Base-by-base conservation (phyloP, 1,139 yeast genomes). In the Yamadazyma spencermartinsiae region DNA sequence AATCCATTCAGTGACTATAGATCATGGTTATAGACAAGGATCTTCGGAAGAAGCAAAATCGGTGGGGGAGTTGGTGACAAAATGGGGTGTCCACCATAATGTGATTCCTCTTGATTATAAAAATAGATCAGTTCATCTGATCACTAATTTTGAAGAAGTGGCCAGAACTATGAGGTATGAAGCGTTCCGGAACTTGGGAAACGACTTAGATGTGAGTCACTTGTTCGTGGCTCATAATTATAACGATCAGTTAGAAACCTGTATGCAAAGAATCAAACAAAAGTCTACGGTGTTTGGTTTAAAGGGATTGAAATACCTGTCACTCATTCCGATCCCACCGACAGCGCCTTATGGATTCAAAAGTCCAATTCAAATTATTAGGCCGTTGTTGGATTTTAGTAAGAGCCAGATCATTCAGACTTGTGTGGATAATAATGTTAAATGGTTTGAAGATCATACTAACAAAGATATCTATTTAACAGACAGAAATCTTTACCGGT, bases 241-340 rank as follows among this genome's bases (percentile, higher is more conserved):
- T 36, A 80, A 85, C 52, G 95, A 86, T 54, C 89, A 83, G 51
- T 43, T 82, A 10, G 95, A 86, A 51, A 84, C 94, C 0, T 79
- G 76, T 48, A 48, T 82, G 16, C 69, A 80, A 55, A 58, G 95
- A 29, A 60, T 83, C 31, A 56, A 67, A 17, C 61, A 65, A 19
- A 75, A 79, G 30, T 79, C 86, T 13, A 71, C 86, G 0, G 47
- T 81, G 7, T 76, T 72, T 54, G 95, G 94, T 0, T 62, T 84
- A 11, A 64, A 55, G 2, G 77, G 80, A 0, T 63, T 76, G 46
- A 52, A 52, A 30, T 36, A 42, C 2, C 24, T 30, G 2, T 40
- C 69, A 0, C 38, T 42, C 4, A 46, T 67, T 18, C 78, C 78
- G 0, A 26, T 60, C 3, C 42, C 42, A 4, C 43, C 51, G 17